Evolutionary conservation across 1,284 basidiomycete genomes (phyloP), one percentile per base, ranked within the genome.

Genomic region (Cryptococcus hybrid): DNA sequence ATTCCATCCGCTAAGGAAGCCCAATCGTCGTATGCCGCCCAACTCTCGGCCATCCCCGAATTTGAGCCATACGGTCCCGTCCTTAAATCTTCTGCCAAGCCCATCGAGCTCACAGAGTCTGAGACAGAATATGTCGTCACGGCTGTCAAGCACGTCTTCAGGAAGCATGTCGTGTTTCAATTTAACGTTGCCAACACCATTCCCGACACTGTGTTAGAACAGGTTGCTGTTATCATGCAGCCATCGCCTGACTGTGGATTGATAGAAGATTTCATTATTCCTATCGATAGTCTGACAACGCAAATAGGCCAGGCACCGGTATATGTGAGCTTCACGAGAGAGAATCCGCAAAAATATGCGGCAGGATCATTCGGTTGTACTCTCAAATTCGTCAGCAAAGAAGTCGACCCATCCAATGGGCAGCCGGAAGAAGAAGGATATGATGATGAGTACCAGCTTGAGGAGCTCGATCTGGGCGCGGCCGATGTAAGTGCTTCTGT

Each of bases 171-270:
- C 61, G 95, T 99, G 44, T 95, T 97, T 85, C 93, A 99, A 88
- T 98, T 92, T 85, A 97, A 98, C 80, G 86, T 99, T 52, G 91
- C 92, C 58, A 99, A 99, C 77, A 99, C 96, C n/a, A 84, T 99
- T 55, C 88, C 92, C n/a, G 96, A 99, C 75, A 94, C 92, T 3
- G 88, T 99, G 5, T 82, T 99, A 59, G 96, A 99, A 76, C 87
- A 94, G 67, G 92, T 96, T 15, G 89, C 92, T n/a, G 90, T 99
- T 9, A 84, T 92, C 66, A 95, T 98, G 87, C 84, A 88, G 63
- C 85, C 89, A 3, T 84, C 88, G 48, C 81, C 84, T 8, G 91
- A 92, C 30, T 81, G 82, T 12, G 88, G 86, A 1, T 79, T 99
- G 64, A 86, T 84, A 48, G 95, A 99, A 80, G 93, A 98, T 75